Conservation (phyloP, 257 asterid genomes). For the Paraleonurus japonicus region DNA sequence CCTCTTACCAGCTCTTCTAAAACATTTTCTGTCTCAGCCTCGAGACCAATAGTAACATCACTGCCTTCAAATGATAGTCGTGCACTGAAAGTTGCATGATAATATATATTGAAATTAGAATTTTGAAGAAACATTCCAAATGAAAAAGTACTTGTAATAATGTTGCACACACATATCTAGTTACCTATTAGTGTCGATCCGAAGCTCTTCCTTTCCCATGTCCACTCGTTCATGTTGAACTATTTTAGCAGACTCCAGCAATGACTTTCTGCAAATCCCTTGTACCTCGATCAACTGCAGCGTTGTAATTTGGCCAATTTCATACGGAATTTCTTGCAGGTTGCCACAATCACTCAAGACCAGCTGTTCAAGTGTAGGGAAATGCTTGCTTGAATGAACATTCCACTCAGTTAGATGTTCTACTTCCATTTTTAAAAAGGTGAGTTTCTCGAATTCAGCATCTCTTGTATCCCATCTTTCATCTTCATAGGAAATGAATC, state of each 20-base stretch:
- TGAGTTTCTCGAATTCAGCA: neutral
- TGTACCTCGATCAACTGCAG: neutral
- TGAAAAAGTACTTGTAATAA: neutral
- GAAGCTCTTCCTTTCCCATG: neutral
- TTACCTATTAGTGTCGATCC: neutral
- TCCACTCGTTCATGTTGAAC: neutral
- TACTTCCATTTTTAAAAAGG: neutral
- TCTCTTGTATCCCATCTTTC: neutral
- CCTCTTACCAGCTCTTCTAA: neutral
- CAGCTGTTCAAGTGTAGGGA: neutral
- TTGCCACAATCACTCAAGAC: neutral
- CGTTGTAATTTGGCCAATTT: neutral
- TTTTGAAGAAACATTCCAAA: neutral
- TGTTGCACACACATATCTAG: neutral
- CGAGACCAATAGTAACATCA: neutral
- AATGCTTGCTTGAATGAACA: neutral
- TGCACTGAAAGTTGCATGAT: neutral
- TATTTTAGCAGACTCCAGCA: neutral
- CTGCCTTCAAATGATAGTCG: neutral
- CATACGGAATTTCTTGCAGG: neutral
- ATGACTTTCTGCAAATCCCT: neutral
- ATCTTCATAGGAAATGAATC: neutral
- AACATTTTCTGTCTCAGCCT: neutral
- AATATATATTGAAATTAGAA: neutral
- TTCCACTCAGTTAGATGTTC: neutral